Evolutionary conservation across 2,329 filamentous ascomycete species (phyloP), one percentile per base, ranked within the genome.

Genomic region (Scedosporium boydii): DNA sequence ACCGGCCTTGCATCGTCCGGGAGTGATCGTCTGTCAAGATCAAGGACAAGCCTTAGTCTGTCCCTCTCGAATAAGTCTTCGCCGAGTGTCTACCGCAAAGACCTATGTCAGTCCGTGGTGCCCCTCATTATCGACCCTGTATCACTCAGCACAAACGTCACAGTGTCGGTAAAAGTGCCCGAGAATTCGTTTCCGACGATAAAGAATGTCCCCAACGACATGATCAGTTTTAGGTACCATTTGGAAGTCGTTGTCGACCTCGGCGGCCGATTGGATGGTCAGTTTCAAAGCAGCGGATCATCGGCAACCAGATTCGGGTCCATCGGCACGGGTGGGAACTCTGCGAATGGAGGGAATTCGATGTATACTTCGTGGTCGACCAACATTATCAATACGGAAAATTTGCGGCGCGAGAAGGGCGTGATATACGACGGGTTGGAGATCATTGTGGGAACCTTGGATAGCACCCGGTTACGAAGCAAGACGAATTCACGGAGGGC

Each of bases 161-260:
- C 88, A 16, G 89, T 92, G 3, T 89, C 89, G 3, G 85, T 99
- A 16, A 87, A 91, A 67, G 85, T 98, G 2, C 95, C 95, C 0
- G 91, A 96, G 66, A 91, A 96, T 69, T 87, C 87, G 0, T 98
- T 98, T 68, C 93, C 95, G 0, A 96, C 93, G 2, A 98, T 98
- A 65, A 87, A 86, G 29, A 88, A 87, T 62, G 91, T 97, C 0
- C 95, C 95, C 0, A 92, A 93, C 3, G 88, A 90, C 41, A 95
- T 98, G 87, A 95, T 99, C 66, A 92, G 88, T 68, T 98, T 99
- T 78, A 91, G 88, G 67, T 98, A 99, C 70, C 90, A 93, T 67
- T 83, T 97, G 21, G 95, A 99, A 73, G 90, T 97, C 2, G 87
- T 98, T 29, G 85, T 97, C 23, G 95, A 99, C 71, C 81, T 98